A percentile compares a stretch with the other conserved stretches of the same genome.
These are phyloP conservation scores for Hyphodiscus hymeniophilus DNA, from an alignment of 495 filamentous ascomycete genomes.

Conservation along the genomic window DNA sequence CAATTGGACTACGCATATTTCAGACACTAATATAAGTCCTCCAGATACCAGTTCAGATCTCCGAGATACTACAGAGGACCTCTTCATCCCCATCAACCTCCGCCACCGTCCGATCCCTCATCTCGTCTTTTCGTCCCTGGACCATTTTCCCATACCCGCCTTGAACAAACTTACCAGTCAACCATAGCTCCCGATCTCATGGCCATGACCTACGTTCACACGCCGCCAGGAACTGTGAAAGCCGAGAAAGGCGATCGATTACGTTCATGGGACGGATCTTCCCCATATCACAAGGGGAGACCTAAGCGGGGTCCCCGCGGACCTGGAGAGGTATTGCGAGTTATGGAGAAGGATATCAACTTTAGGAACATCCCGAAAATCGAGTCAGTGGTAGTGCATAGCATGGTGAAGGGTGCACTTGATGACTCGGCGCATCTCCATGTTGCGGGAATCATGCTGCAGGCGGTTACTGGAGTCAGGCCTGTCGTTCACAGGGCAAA, in stretches of 20 bases:
- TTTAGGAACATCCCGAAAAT: constrained; percentile 83
- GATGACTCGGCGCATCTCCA: constrained; percentile 50
- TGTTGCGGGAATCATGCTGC: constrained; percentile 72
- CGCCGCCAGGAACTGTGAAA: constrained; percentile 58
- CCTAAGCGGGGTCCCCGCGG: constrained; percentile 77
- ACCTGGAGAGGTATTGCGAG: constrained; percentile 48
- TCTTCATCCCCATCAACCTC: constrained; percentile 84
- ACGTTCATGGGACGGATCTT: constrained; percentile 80
- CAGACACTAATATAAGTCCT: constrained; percentile 2
- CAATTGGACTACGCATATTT: neutral
- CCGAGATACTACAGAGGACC: constrained; percentile 92
- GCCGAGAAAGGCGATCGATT: constrained; percentile 60
- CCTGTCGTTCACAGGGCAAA: constrained; percentile 60
- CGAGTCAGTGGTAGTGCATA: constrained; percentile 66
- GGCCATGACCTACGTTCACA: constrained; percentile 78
- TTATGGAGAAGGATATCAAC: constrained; percentile 67
- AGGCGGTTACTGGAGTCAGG: constrained; percentile 77
- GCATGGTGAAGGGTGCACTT: constrained; percentile 43
- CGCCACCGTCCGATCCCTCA: constrained; percentile 70
- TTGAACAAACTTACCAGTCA: constrained; percentile 81
- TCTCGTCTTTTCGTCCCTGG: constrained; percentile 89
- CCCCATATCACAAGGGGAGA: constrained; percentile 88
- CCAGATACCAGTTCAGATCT: constrained; percentile 83
- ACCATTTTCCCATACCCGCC: constrained; percentile 80
- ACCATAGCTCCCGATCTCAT: constrained; percentile 87